phyloP scores from a whole-genome alignment of 495 filamentous ascomycete species.

The Oidiodendron maius region DNA sequence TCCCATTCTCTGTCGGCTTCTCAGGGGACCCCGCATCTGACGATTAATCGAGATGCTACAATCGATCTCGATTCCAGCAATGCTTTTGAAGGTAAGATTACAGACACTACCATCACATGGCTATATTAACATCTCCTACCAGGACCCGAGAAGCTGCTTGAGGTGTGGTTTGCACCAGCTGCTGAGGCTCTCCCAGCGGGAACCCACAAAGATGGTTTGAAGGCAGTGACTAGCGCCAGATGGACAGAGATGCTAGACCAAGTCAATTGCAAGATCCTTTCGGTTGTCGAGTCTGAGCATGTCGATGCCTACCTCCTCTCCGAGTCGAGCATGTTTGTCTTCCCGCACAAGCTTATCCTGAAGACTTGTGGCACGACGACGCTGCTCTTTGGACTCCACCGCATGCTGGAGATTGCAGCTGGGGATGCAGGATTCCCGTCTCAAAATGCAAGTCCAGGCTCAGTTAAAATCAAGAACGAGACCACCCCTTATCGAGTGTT shows the following conservation, averaged over 20 bases:
- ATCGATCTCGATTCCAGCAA: slow-evolving; percentile 92
- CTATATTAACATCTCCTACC: no score
- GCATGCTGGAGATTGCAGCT: slow-evolving; percentile 86
- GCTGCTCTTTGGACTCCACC: slow-evolving; percentile 77
- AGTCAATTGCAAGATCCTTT: slow-evolving; percentile 98
- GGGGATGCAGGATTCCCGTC: slow-evolving; percentile 76
- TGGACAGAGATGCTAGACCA: slow-evolving; percentile 98
- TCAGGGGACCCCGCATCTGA: slow-evolving; percentile 75
- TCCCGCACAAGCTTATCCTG: slow-evolving; percentile 95
- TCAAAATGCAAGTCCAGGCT: slow-evolving; percentile 1
- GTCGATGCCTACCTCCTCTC: slow-evolving; percentile 97
- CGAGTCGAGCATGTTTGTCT: slow-evolving; percentile 99
- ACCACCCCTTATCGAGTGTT: slow-evolving; percentile 94
- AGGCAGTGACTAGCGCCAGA: slow-evolving; percentile 71
- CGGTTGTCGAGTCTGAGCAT: slow-evolving; percentile 87
- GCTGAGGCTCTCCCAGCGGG: slow-evolving; percentile 63
- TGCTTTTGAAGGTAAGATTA: slow-evolving; percentile 80
- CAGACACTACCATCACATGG: not conserved
- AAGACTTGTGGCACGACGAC: slow-evolving; percentile 99
- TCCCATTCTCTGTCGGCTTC: slow-evolving; percentile 77
- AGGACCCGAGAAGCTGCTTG: slow-evolving; percentile 96
- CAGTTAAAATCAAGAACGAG: slow-evolving; percentile 51
- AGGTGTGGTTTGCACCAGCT: slow-evolving; percentile 95
- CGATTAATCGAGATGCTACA: slow-evolving; percentile 94
- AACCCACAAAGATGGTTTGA: slow-evolving; percentile 71